A percentile compares a stretch with the other conserved stretches of the same genome.
Conservation (phyloP, 1,284 basidiomycete species). For the Stereum hirsutum region DNA sequence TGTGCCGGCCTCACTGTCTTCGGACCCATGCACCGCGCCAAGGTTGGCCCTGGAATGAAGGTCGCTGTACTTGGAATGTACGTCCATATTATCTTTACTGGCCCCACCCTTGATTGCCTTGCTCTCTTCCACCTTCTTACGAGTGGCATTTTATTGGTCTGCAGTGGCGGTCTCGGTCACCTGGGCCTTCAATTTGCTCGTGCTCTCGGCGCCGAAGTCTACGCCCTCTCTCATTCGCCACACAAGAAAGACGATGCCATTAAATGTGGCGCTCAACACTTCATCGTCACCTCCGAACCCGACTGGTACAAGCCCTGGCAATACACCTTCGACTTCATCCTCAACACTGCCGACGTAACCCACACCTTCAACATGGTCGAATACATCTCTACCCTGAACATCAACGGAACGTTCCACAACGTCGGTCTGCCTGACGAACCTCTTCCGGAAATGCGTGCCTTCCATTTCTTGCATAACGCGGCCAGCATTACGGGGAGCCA, state of each 20-base stretch:
- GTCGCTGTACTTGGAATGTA: conserved; percentile 63
- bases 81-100: no score
- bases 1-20: conserved; percentile 64
- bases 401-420: not conserved
- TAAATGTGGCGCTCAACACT: not conserved
- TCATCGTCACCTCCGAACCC: not conserved
- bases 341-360: not conserved
- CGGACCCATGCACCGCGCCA: conserved; percentile 55
- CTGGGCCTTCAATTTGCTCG: no score
- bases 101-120: no score
- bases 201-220: conserved; percentile 43
- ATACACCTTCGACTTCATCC: no score
- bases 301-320: not conserved
- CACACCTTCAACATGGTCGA: not conserved
- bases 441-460: conserved; percentile 3
- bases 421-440: not conserved
- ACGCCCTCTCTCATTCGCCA: conserved; percentile 57
- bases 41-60: conserved; percentile 53
- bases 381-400: not conserved
- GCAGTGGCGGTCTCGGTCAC: no score
- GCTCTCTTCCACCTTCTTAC: no score
- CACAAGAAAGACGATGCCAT: conserved; percentile 41
- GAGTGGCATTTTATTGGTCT: conserved; percentile 22
- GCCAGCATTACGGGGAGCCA: conserved; percentile 32
- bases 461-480: conserved; percentile 29